These are phyloP conservation scores for Boletus patriciae DNA, from an alignment of 768 basidiomycete species.

Conservation along the genomic window DNA sequence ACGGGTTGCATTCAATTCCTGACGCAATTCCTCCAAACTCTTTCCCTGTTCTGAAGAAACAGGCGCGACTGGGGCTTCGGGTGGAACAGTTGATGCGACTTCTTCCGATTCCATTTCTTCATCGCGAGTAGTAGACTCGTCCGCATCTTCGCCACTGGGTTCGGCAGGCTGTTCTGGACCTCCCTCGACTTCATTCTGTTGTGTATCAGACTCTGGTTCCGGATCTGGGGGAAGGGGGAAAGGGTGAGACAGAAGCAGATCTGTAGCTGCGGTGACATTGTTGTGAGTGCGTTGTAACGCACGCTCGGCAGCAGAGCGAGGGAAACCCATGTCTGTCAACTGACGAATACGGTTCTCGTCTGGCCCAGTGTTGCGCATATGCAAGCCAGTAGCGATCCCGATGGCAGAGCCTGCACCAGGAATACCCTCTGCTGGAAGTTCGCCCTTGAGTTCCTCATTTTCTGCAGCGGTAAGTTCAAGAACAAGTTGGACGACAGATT, in stretches of 20 bases:
- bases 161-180: conserved; percentile 31
- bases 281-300: conserved; percentile 85
- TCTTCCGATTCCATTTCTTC: conserved; percentile 33
- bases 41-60: conserved; percentile 34
- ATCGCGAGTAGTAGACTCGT: conserved; percentile 21
- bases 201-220: conserved; percentile 31
- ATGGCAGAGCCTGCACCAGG: conserved; percentile 32
- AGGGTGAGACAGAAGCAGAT: conserved; percentile 80
- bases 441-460: conserved; percentile 65
- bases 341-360: conserved; percentile 81
- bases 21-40: conserved; percentile 61
- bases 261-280: conserved; percentile 86
- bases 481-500: conserved; percentile 72
- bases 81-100: conserved; percentile 10
- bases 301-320: conserved; percentile 79
- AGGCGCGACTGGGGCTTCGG: conserved; percentile 15
- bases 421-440: conserved; percentile 38
- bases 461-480: conserved; percentile 82
- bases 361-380: conserved; percentile 45
- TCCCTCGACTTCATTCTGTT: conserved; percentile 12
- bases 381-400: conserved; percentile 34
- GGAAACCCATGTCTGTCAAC: conserved; percentile 96
- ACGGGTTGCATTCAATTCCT: conserved; percentile 63
- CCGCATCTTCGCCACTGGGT: conserved; percentile 28
- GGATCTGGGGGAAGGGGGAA: conserved; percentile 74